Conservation (phyloP, 2,329 filamentous ascomycete genomes). For the Nemania abortiva region DNA sequence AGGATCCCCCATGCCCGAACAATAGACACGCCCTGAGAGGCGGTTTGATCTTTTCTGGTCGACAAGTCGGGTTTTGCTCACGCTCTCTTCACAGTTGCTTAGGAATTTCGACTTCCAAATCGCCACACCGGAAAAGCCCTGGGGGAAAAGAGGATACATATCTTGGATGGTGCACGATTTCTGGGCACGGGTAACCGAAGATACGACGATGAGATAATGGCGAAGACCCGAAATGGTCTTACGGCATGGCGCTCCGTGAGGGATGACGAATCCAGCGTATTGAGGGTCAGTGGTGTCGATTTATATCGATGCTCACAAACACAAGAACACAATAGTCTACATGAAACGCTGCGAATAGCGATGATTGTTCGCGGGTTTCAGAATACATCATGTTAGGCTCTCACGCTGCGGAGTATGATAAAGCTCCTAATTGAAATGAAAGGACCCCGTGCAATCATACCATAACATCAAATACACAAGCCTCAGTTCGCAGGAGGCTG, state of each 20-base stretch:
- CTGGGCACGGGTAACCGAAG: constrained; percentile 37
- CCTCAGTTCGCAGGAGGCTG: too few relatives aligned
- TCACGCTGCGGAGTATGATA: too few relatives aligned
- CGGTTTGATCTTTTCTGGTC: neutral
- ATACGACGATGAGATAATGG: constrained; percentile 23
- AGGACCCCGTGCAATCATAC: too few relatives aligned
- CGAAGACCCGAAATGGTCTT: neutral
- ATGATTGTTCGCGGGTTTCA: too few relatives aligned
- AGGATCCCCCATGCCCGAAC: neutral
- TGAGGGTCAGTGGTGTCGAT: too few relatives aligned
- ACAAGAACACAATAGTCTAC: too few relatives aligned
- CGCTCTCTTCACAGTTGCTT: constrained; percentile 33
- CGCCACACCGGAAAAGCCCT: constrained; percentile 41
- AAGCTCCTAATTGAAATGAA: too few relatives aligned
- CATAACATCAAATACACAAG: too few relatives aligned
- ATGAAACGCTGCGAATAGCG: too few relatives aligned
- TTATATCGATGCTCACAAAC: too few relatives aligned
- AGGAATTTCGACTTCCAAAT: constrained; percentile 45
- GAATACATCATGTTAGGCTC: too few relatives aligned
- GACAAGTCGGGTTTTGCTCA: constrained; percentile 5
- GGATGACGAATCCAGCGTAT: neutral
- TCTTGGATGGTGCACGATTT: constrained; percentile 41
- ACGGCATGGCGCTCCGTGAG: neutral
- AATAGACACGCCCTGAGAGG: neutral
- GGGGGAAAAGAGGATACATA: constrained; percentile 32